These are phyloP conservation scores for Platanthera zijinensis DNA, from an alignment of 106 monocot species.

Conservation along the genomic window DNA sequence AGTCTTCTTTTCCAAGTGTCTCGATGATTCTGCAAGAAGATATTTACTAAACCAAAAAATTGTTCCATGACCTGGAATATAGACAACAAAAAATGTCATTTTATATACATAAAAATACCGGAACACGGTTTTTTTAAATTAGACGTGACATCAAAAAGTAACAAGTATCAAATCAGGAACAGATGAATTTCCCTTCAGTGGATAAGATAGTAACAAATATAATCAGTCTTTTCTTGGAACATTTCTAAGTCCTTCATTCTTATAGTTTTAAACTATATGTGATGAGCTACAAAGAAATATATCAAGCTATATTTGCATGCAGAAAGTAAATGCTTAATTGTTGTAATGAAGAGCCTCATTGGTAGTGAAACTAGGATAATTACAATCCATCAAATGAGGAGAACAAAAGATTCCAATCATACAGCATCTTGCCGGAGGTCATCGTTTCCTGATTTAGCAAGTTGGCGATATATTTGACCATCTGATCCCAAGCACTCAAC, in stretches of 20 bases:
- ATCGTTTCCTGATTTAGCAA: constrained; percentile 99
- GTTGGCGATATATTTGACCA: constrained; percentile 90
- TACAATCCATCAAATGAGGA: constrained; percentile 1
- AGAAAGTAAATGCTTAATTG: constrained; percentile 3
- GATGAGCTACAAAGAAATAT: neutral
- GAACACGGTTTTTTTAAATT: neutral
- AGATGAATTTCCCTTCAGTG: too few species aligned
- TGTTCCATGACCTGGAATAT: constrained; percentile 97
- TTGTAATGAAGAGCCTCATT: neutral
- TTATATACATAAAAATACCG: neutral
- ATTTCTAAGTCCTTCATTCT: too few species aligned
- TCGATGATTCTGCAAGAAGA: constrained; percentile 70
- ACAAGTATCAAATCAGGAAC: too few species aligned
- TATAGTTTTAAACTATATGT: too few species aligned
- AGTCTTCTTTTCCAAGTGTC: constrained; percentile 90
- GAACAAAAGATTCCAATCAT: constrained; percentile 13
- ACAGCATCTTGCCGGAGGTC: constrained; percentile 99
- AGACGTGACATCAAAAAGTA: neutral
- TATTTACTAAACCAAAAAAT: constrained; percentile 94
- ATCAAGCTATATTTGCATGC: neutral
- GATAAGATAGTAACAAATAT: too few species aligned
- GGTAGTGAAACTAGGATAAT: neutral
- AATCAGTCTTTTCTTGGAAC: too few species aligned
- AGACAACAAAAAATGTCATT: neutral
- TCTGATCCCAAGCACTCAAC: constrained; percentile 94